Conservation (phyloP, 73 alveolate genomes). For the Loxodes magnus region DNA sequence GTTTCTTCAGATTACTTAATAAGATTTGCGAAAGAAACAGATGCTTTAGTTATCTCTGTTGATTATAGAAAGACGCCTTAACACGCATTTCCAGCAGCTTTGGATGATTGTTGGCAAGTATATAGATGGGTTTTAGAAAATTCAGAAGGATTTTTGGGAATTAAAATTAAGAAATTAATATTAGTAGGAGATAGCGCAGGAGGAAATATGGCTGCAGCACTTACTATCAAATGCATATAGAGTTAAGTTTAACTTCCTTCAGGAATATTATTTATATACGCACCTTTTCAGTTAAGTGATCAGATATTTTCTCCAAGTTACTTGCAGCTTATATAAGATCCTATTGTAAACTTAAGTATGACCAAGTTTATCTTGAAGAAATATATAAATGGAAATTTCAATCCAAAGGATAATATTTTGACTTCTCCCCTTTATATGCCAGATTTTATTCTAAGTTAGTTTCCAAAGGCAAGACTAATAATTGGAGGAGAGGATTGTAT, state of each 20-base stretch:
- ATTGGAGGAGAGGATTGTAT: conserved; percentile 57
- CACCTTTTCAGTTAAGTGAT: conserved; percentile 49
- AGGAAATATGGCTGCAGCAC: conserved; percentile 61
- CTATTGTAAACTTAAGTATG: conserved; percentile 74
- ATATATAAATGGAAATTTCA: conserved; percentile 34
- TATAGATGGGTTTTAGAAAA: conserved; percentile 62
- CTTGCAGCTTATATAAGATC: conserved; percentile 53
- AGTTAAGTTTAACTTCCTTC: conserved; percentile 63
- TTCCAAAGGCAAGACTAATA: conserved; percentile 37
- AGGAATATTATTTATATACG: conserved; percentile 60
- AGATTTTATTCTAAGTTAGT: conserved; percentile 18
- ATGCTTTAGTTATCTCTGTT: conserved; percentile 48
- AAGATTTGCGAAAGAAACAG: conserved; percentile 77
- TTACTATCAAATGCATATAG: conserved; percentile 37
- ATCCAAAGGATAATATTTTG: conserved; percentile 37
- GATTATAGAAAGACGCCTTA: conserved; percentile 73
- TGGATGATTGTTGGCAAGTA: conserved; percentile 74
- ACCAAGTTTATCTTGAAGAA: conserved; percentile 61
- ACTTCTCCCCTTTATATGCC: conserved; percentile 43
- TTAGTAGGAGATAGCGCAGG: conserved; percentile 80
- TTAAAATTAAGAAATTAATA: conserved; percentile 38
- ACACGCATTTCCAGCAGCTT: conserved; percentile 57
- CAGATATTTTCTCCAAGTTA: conserved; percentile 44
- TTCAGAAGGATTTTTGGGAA: conserved; percentile 48
- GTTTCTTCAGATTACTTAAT: conserved; percentile 79